Evolutionary conservation across 2,329 filamentous ascomycete species (phyloP), one percentile per base, ranked within the genome.

Genomic region (Penicillium sp.): DNA sequence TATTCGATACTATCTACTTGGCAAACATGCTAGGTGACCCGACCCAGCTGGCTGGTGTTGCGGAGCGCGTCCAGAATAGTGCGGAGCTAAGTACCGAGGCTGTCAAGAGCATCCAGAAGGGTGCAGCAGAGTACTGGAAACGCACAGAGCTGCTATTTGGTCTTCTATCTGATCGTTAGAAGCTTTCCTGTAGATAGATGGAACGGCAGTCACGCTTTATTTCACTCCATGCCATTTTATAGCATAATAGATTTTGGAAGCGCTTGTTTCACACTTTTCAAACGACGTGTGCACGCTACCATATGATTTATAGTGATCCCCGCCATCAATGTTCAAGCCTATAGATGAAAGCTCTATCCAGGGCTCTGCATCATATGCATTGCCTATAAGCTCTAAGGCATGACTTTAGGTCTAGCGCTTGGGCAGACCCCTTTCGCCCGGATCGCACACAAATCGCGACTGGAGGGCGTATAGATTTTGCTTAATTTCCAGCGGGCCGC

Each of bases 61-160:
- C 85, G 37, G 79, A 75, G 42, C 77, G 78, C 1, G 54, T 83
- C 3, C 67, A 69, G 25, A 63, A 70, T 27, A 81, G 79, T 2
- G 67, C 88, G 7, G 81, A 82, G 0, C 70, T 82, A 4, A 79
- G 82, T 27, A 73, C 79, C 11, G 76, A 74, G 6, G 78, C 77
- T 16, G 74, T 81, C 45, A 84, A 84, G 60, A 74, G 78, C 44
- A 73, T 96, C 37, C 74, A 70, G 63, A 89, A 88, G 73, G 78
- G 81, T 16, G 85, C 91, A 6, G 79, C 82, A 46, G 91, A 93
- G 51, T 96, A 95, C 73, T 95, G 91, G 86, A 91, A 89, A 78
- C 86, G 89, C 67, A 95, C 90, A 11, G 88, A 85, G 72, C 75
- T 97, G 61, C 74, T 97, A 26, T 96, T 97, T 76, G 92, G 90